Percentiles rank a stretch among this genome's conserved stretches.
phyloP scores from a whole-genome alignment of 768 basidiomycete genomes.

The Termitomyces titanicus region DNA sequence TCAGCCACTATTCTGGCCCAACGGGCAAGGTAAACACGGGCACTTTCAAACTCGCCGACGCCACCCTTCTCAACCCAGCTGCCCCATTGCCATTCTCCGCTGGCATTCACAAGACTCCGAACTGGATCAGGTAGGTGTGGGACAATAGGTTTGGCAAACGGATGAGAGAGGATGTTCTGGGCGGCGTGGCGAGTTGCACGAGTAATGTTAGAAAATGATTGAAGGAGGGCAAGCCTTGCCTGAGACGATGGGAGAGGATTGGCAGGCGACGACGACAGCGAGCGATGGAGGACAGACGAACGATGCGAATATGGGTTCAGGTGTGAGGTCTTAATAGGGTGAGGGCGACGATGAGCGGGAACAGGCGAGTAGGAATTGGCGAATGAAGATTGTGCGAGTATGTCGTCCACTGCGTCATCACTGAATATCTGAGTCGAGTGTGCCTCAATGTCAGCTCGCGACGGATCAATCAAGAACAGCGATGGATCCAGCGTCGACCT shows the following conservation, averaged over 20 bases:
- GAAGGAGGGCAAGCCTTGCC: conserved; percentile 79
- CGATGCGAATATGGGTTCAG: conserved; percentile 60
- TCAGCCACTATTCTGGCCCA: conserved; percentile 99
- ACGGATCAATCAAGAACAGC: conserved; percentile 90
- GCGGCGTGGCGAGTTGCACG: conserved; percentile 90
- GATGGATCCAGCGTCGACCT: conserved; percentile 84
- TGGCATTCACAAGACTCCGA: conserved; percentile 81
- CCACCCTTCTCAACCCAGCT: conserved; percentile 92
- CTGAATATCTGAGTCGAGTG: conserved; percentile 82
- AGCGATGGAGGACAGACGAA: conserved; percentile 78
- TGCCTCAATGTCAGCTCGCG: conserved; percentile 85
- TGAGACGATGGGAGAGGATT: conserved; percentile 57
- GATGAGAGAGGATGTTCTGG: conserved; percentile 92
- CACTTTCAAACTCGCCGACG: conserved; percentile 95
- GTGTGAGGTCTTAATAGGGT: conserved; percentile 46
- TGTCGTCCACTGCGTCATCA: conserved; percentile 86
- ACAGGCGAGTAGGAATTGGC: conserved; percentile 77
- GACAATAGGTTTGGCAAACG: conserved; percentile 91
- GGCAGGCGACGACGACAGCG: conserved; percentile 55
- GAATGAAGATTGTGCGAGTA: conserved; percentile 75
- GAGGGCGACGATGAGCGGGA: conserved; percentile 77
- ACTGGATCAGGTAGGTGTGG: conserved; percentile 97
- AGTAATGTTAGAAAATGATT: conserved; percentile 93
- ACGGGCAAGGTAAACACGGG: conserved; percentile 90
- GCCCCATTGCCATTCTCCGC: conserved; percentile 90